These are phyloP conservation scores for Xylaria grammica DNA, from an alignment of 495 filamentous ascomycete genomes.

Conservation along the genomic window DNA sequence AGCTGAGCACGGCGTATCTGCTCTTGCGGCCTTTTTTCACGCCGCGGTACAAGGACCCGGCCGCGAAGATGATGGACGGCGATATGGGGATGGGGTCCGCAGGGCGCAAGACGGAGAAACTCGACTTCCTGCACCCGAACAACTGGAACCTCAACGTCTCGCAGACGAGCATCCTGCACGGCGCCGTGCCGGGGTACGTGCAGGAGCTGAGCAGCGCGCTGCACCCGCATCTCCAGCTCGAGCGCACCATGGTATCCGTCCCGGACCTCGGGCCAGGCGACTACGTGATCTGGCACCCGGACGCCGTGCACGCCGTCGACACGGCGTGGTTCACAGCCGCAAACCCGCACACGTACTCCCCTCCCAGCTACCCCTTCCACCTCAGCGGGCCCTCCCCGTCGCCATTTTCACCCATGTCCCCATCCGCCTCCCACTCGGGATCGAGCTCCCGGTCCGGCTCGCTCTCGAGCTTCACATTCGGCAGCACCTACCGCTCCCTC, in stretches of 20 bases:
- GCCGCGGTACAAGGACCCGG: constrained; percentile 39
- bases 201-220: constrained; percentile 72
- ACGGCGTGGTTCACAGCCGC: constrained; percentile 62
- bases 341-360: not conserved
- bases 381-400: not conserved
- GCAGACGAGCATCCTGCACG: constrained; percentile 66
- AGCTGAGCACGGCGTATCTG: constrained; percentile 79
- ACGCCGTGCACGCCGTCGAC: constrained; percentile 45
- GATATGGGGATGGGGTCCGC: not conserved
- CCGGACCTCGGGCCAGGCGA: constrained; percentile 79
- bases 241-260: constrained; percentile 72
- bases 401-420: not conserved
- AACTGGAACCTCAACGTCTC: constrained; percentile 45
- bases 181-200: constrained; percentile 73
- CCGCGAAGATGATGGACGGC: constrained; percentile 7
- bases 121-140: constrained; percentile 30
- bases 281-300: constrained; percentile 91
- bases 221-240: constrained; percentile 78
- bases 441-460: constrained; percentile 11
- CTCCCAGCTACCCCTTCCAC: constrained; percentile 49
- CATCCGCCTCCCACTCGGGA: not conserved
- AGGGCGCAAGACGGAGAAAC: constrained; percentile 10
- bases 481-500: not conserved
- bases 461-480: not conserved
- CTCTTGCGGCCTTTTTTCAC: constrained; percentile 85